These are phyloP conservation scores for Trichoderma reesei DNA, from an alignment of 495 filamentous ascomycete genomes.

Conservation along the genomic window DNA sequence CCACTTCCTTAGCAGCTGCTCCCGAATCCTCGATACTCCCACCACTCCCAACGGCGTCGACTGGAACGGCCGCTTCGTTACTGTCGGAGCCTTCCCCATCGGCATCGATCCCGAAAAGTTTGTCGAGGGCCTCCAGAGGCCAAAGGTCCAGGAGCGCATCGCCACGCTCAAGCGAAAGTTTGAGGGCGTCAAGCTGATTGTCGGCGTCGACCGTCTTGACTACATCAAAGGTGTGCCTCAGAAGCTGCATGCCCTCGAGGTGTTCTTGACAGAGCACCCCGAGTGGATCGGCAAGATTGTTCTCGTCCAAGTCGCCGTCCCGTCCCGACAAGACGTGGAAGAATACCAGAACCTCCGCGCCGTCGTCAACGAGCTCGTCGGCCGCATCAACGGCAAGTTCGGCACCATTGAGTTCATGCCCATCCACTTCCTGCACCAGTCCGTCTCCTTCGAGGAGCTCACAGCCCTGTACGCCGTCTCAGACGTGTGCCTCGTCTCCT, in stretches of 20 bases:
- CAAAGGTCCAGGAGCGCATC: slow-evolving; percentile 70
- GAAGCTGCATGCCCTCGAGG: slow-evolving; percentile 83
- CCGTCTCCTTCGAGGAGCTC: slow-evolving; percentile 89
- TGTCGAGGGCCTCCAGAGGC: slow-evolving; percentile 71
- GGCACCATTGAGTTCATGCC: slow-evolving; percentile 90
- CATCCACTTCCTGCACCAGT: slow-evolving; percentile 97
- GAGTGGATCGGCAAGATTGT: slow-evolving; percentile 88
- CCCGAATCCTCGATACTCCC: slow-evolving; percentile 59
- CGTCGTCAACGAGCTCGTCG: slow-evolving; percentile 83
- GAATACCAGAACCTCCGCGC: slow-evolving; percentile 89
- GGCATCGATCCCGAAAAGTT: slow-evolving; percentile 97
- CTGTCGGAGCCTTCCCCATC: slow-evolving; percentile 78
- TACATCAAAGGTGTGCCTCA: slow-evolving; percentile 96
- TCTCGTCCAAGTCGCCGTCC: slow-evolving; percentile 87
- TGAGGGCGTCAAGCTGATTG: slow-evolving; percentile 77
- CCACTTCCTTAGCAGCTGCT: slow-evolving; percentile 83
- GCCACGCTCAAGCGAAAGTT: slow-evolving; percentile 68
- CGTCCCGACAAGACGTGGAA: slow-evolving; percentile 85
- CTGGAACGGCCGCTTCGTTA: slow-evolving; percentile 62
- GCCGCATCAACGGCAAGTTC: slow-evolving; percentile 87
- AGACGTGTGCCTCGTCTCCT: slow-evolving; percentile 82
- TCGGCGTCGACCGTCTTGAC: slow-evolving; percentile 87
- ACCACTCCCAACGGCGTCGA: slow-evolving; percentile 81
- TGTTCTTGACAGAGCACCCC: slow-evolving; percentile 84
- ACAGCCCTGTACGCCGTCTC: slow-evolving; percentile 84